Evolutionary conservation across 1,284 basidiomycete species (phyloP), one percentile per base, ranked within the genome.

Genomic region (Cryptococcus sp.): DNA sequence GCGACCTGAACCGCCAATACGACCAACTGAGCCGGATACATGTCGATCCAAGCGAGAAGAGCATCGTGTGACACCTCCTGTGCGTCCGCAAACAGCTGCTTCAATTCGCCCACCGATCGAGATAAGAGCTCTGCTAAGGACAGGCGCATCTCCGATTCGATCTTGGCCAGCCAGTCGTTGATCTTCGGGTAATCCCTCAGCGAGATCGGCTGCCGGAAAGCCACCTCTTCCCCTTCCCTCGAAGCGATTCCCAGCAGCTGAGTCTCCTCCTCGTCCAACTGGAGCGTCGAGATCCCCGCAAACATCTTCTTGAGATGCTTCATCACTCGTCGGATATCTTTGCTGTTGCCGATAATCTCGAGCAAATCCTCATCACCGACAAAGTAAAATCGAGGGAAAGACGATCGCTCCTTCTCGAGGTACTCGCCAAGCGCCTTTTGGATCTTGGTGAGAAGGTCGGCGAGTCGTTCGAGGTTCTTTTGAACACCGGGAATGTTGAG

Each of bases 221-320:
- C 74, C 18, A 99, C 87, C 63, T 88, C 84, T 71, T 99, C 95
- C 45, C 93, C 97, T 69, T 98, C 95, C 47, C 90, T 79, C 4
- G 93, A 97, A 4, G 87, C 83, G 82, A 97, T 93, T 43, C 86
- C 90, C 4, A 62, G 63, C 14, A 72, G 48, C 64, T 86, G 81
- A 1, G 87, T 86, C 51, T 90, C 74, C 39, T 92, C 89, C 7
- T 91, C 87, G 67, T 95, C 88, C n/a, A 97, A 78, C 59, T 78
- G 80, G 54, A 98, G 79, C 0, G 88, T 90, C 0, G 90, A 87
- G 40, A 99, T 86, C 34, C 97, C 95, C 5, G 95, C 95, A 72
- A 98, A 99, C 95, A 99, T 98, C 80, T 98, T 98, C 77, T 97
- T 97, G 56, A 99, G 80, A 73, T 98, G 95, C 66, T 97, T 97